Evolutionary conservation across 108 stramenopile species (phyloP), one percentile per base, ranked within the genome.

Genomic region (Asterionellopsis glacialis): DNA sequence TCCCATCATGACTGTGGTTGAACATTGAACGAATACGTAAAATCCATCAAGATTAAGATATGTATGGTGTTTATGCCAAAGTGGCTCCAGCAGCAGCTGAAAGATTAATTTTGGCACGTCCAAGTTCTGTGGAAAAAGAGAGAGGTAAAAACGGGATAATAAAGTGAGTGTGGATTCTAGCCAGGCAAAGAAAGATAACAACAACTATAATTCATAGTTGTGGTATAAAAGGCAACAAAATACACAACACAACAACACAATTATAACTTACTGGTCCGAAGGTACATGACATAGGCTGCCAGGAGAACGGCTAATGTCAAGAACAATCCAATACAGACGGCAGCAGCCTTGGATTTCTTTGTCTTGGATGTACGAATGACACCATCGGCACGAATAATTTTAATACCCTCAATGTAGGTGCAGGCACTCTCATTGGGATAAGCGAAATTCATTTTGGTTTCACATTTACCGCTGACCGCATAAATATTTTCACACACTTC

Each of bases 401-500:
- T 92, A 64, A 92, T 83, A 21, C 90, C 85, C 58, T 86, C 83
- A 48, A 92, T 84, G 81, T 86, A 92, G 25, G 75, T 70, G 62
- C 90, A 92, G 9, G 90, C 83, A 21, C 75, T 78, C 51, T 87
- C 85, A 49, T 88, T 87, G 60, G 87, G 81, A 71, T 88, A 86
- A 60, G 75, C 74, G 33, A 33, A 2, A 51, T 63, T 63, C 70
- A 91, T 77, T 45, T 80, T 69, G 28, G 75, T 75, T 57, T 92
- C 91, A 70, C 91, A 92, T 67, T 92, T 92, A 50, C 91, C 91
- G 11, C 84, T 67, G 23, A 63, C 64, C 53, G 74, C 58, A 77
- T 92, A 92, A 33, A 87, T 60, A 27, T 59, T 70, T 5, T 51
- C 64, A 59, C 91, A 92, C 41, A 87, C 47, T 7, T 85, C 77